Conservation (phyloP, 345 rosid species). For the Trapa incisa region DNA sequence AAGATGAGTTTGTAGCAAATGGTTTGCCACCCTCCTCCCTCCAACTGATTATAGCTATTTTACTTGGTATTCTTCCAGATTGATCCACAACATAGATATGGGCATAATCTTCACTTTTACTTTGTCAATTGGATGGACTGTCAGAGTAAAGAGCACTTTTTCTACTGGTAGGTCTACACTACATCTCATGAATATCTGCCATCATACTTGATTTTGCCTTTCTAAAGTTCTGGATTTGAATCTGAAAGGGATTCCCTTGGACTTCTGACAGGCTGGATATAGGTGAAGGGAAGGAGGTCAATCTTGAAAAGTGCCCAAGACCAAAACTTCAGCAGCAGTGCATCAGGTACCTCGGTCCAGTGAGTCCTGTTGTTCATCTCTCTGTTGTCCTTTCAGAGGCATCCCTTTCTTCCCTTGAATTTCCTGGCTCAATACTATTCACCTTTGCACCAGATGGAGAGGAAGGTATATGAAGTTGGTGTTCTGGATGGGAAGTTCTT, state of each 20-base stretch:
- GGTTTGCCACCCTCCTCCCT: background rate
- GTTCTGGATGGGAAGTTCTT: constrained; percentile 56
- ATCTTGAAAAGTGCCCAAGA: constrained; percentile 65
- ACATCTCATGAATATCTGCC: constrained; percentile 8
- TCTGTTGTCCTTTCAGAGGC: background rate
- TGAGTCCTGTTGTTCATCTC: constrained; percentile 16
- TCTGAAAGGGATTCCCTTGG: background rate
- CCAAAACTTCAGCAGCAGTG: constrained; percentile 71
- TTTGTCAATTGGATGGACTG: constrained; percentile 65
- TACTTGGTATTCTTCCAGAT: constrained; percentile 33
- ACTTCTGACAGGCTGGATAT: constrained; percentile 68
- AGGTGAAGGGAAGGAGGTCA: constrained; percentile 86
- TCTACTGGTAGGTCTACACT: constrained; percentile 60
- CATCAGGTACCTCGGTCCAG: constrained; percentile 92
- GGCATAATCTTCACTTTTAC: constrained; percentile 83
- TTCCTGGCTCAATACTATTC: background rate
- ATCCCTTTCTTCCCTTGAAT: background rate
- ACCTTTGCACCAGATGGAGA: constrained; percentile 49
- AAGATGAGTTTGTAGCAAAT: background rate
- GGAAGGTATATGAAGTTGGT: constrained; percentile 65
- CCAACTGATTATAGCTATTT: constrained; percentile 10
- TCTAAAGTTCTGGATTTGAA: background rate
- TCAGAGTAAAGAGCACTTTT: constrained; percentile 89
- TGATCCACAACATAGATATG: constrained; percentile 90
- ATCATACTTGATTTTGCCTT: background rate